These are phyloP conservation scores for Harringtonia lauricola DNA, from an alignment of 2,329 filamentous ascomycete species.

Conservation along the genomic window DNA sequence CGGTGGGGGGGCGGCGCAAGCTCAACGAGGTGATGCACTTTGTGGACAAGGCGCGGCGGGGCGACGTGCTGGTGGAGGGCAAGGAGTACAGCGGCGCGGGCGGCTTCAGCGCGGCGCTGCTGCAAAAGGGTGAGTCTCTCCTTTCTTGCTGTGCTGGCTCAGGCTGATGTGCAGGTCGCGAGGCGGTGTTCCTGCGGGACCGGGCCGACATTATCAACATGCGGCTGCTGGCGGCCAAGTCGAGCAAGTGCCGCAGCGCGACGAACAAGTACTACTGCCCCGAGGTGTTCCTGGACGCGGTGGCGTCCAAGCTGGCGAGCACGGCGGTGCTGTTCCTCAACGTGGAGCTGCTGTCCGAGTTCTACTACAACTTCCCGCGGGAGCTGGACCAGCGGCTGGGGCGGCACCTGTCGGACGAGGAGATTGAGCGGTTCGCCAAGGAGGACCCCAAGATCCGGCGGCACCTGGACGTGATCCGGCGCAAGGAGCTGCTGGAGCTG, in stretches of 20 bases:
- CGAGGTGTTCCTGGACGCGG: conserved; percentile 94
- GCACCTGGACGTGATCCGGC: conserved; percentile 82
- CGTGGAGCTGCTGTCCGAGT: conserved; percentile 90
- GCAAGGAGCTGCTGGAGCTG: conserved; percentile 87
- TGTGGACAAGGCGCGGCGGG: conserved; percentile 79
- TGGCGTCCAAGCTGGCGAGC: conserved; percentile 85
- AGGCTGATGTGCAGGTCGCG: conserved; percentile 50
- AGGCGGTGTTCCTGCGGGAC: conserved; percentile 89
- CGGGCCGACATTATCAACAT: conserved; percentile 83
- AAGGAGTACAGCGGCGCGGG: conserved; percentile 78
- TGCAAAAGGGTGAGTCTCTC: conserved; percentile 59
- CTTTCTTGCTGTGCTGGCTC: not conserved
- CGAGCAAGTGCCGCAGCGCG: conserved; percentile 71
- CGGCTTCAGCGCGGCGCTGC: conserved; percentile 78
- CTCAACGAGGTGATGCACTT: conserved; percentile 83
- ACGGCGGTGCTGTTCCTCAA: conserved; percentile 96
- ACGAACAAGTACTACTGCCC: conserved; percentile 96
- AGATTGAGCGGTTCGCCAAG: conserved; percentile 82
- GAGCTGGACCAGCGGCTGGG: conserved; percentile 83
- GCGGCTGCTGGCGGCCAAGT: conserved; percentile 78
- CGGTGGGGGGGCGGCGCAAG: conserved; percentile 73
- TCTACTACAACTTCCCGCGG: conserved; percentile 94
- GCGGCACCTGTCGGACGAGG: conserved; percentile 62
- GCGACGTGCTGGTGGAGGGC: conserved; percentile 75
- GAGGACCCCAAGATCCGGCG: conserved; percentile 84